A percentile compares a stretch with the other conserved stretches of the same genome.
Conservation (phyloP, 2,329 filamentous ascomycete genomes). For the Aphanocladium album region DNA sequence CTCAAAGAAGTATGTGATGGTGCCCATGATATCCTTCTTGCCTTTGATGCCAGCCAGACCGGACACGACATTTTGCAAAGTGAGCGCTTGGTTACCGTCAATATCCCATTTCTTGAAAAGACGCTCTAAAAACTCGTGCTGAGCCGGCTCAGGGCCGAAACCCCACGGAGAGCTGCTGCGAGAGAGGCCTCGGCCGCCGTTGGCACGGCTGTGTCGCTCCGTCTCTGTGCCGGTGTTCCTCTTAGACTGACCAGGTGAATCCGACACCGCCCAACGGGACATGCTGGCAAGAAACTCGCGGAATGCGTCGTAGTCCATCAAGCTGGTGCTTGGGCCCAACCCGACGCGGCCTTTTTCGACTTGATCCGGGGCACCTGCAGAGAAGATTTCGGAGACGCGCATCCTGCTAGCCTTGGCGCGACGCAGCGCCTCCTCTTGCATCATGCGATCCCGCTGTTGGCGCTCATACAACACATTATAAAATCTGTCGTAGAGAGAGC, state of each 20-base stretch:
- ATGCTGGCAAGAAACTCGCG: constrained; percentile 87
- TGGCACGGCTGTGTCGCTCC: constrained; percentile 55
- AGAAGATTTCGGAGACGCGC: constrained; percentile 33
- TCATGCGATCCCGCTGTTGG: constrained; percentile 72
- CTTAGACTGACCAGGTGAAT: constrained; percentile 62
- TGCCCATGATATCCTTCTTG: constrained; percentile 92
- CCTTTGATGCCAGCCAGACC: constrained; percentile 90
- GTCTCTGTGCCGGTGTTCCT: constrained; percentile 43
- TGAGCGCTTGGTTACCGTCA: constrained; percentile 70
- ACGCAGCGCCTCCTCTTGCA: constrained; percentile 69
- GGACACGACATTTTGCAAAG: constrained; percentile 84
- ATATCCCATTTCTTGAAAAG: constrained; percentile 86
- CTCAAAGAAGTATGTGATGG: constrained; percentile 96
- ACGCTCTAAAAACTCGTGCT: constrained; percentile 90
- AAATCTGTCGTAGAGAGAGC: constrained; percentile 88
- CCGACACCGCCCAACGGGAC: constrained; percentile 87
- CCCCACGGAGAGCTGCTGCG: constrained; percentile 49
- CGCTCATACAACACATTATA: constrained; percentile 89
- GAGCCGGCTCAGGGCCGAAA: constrained; percentile 62
- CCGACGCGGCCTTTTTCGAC: constrained; percentile 83
- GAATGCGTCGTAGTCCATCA: constrained; percentile 98
- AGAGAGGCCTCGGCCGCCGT: constrained; percentile 47
- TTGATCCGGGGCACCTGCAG: constrained; percentile 39
- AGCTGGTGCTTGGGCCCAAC: constrained; percentile 78
- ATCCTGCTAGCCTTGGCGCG: constrained; percentile 54